Conservation (phyloP, 495 filamentous ascomycete species). For the Penicillium antarcticum region DNA sequence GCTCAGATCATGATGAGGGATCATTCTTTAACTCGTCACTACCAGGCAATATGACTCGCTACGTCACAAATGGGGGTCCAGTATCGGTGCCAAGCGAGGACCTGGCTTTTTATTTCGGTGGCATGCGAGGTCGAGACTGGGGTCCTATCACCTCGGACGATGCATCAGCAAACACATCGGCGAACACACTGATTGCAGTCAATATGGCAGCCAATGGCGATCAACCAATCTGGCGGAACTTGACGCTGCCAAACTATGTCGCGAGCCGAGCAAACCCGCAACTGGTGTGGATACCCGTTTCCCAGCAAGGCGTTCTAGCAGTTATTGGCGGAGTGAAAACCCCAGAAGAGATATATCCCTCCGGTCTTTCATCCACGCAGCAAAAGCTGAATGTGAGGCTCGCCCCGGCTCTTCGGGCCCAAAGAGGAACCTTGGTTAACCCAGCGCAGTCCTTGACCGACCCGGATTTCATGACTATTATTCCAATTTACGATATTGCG, state of each 20-base stretch:
- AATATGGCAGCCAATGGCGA: conserved; percentile 49
- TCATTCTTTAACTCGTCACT: conserved; percentile 33
- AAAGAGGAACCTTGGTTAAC: conserved; percentile 8
- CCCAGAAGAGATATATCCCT: conserved; percentile 33
- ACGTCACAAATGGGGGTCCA: conserved; percentile 57
- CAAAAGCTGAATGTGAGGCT: background rate
- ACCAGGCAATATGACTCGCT: conserved; percentile 50
- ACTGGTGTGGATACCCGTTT: conserved; percentile 64
- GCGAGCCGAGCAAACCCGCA: conserved; percentile 58
- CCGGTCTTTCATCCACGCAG: background rate
- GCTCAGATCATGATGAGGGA: conserved; percentile 25
- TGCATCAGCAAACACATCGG: conserved; percentile 15
- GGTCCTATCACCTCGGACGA: conserved; percentile 43
- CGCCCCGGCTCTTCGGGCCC: conserved; percentile 22
- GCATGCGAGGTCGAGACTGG: conserved; percentile 43
- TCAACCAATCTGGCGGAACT: conserved; percentile 51
- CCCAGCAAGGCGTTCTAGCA: conserved; percentile 55
- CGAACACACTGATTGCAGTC: conserved; percentile 52
- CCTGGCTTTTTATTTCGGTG: conserved; percentile 65
- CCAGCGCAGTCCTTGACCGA: conserved; percentile 21
- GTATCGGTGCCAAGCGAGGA: conserved; percentile 67
- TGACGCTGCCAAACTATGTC: conserved; percentile 46
- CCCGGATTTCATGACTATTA: conserved; percentile 55
- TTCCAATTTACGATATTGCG: conserved; percentile 65
- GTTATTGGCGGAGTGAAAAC: conserved; percentile 61